Evolutionary conservation across 1,284 basidiomycete genomes (phyloP), one percentile per base, ranked within the genome.

Genomic region (Naganishia albida): DNA sequence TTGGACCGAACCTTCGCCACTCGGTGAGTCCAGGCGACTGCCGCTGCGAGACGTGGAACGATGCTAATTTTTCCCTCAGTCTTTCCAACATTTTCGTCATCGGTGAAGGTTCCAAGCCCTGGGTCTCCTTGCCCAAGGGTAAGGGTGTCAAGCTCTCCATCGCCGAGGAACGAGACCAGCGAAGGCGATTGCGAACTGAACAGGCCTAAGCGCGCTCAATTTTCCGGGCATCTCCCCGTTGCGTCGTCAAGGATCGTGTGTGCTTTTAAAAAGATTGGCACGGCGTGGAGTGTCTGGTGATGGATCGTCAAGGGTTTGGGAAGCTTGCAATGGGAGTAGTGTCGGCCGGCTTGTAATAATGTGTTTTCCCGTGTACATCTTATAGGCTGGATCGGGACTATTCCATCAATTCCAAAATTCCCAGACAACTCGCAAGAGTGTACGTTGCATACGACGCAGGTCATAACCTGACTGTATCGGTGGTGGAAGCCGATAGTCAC

Each of bases 31-130:
- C 34, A 53, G 56, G 18, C 3, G 18, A 34, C 23, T 75, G 73
- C 68, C 72, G 69, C 15, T 30, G 23, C 4, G 18, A 15, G 34
- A 15, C 44, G 10, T 10, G 8, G 20, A 20, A 30, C 43, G 13
- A 26, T 34, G 30, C 25, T 46, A 2, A 55, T 28, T 16, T 16
- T 12, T 8, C n/a, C 25, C 53, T 72, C 70, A 94, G 93, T 79
- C 86, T 98, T 71, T 88, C 88, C 77, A 99, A 99, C 86, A 91
- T 99, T 79, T 98, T 99, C 82, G 89, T 98, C 75, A 92, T 98
- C 72, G 95, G 96, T 72, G 88, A 95, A 83, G 93, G 92, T 69
- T 85, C 80, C 80, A 99, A 99, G 86, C 87, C 95, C 65, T 93
- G 93, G 89, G 86, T 99, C 83, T 98, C 95, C 56, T 83, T 99